Evolutionary conservation across 2,329 filamentous ascomycete species (phyloP).

Genomic region (Dactylonectria estremocensis): DNA sequence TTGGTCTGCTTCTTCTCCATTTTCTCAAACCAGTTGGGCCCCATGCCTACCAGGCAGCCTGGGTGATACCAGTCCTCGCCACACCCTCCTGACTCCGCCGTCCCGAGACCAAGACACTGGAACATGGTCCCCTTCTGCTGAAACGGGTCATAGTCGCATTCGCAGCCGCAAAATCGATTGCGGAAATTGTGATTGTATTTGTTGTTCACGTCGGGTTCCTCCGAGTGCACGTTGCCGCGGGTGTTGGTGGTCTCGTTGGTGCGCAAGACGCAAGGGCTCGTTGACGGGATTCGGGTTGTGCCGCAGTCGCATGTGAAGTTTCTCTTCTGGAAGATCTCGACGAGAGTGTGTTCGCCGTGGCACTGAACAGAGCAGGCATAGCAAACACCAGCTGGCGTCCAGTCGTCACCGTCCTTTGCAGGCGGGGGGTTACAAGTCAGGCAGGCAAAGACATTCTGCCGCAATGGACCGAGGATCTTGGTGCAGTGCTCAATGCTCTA

Average conservation of each 20-base stretch:
- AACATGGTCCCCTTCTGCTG: constrained; percentile 98
- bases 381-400: constrained; percentile 83
- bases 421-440: constrained; percentile 93
- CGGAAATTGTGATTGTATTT: constrained; percentile 96
- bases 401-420: constrained; percentile 66
- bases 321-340: constrained; percentile 96
- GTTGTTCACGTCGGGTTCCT: constrained; percentile 81
- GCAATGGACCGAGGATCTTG: constrained; percentile 87
- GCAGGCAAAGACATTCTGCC: constrained; percentile 92
- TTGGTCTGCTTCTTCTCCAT: constrained; percentile 57
- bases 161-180: constrained; percentile 93
- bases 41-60: constrained; percentile 88
- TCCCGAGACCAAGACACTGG: constrained; percentile 91
- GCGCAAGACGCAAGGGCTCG: constrained; percentile 82
- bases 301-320: constrained; percentile 98
- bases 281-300: constrained; percentile 81
- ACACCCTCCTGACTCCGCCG: constrained; percentile 86
- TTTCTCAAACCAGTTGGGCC: constrained; percentile 79
- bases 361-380: constrained; percentile 98
- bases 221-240: constrained; percentile 83
- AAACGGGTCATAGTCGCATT: constrained; percentile 88
- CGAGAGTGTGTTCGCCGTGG: constrained; percentile 93
- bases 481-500: constrained; percentile 96
- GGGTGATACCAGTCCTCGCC: constrained; percentile 99
- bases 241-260: constrained; percentile 79